Base-by-base conservation (phyloP, 2,329 filamentous ascomycete genomes). In the Tolypocladium album region DNA sequence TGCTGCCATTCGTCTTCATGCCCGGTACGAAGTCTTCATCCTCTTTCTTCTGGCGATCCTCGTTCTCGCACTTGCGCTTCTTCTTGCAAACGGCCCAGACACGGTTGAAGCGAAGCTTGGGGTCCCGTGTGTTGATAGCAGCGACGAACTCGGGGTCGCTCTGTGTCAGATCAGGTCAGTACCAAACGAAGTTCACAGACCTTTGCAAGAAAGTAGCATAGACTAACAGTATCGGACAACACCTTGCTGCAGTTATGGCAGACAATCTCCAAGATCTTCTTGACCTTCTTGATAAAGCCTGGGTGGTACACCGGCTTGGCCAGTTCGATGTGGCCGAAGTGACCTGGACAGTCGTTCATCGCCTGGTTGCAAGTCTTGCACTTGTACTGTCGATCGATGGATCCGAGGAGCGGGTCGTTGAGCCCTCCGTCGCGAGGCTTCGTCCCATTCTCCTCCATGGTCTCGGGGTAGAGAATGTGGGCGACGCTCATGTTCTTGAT, bases 231-330 rank as follows among this genome's bases (percentile, higher is more conserved):
- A 84, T 97, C 92, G 78, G 92, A 88, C 82, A 96, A 85, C 72
- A 97, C 90, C 82, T 94, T 96, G 78, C 92, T 93, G 82, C 95
- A 99, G 76, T 95, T 97, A 79, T 96, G 92, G 83, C 95, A 99
- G 75, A 99, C 92, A 68, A 92, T 94, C 83, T 99, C 95, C 75
- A 99, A 82, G 69, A 99, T 86, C 82, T 97, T 99, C 83, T 99
- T 99, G 78, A 96, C 92, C 81, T 97, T 97, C 75, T 90, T 95
- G 79, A 99, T 89, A 77, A 97, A 99, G 70, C 94, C 94, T 80
- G 82, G 78, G 69, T 99, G 94, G 75, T 89, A 99, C 68, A 99
- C 94, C 60, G 95, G 94, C 72, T 91, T 92, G 50, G 94, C 92
- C 67, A 99, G 83, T 78, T 99, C 95, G 69, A 99, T 99, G 76